A percentile compares a stretch with the other conserved stretches of the same genome.
phyloP scores from a whole-genome alignment of 2,329 filamentous ascomycete genomes.

The Colletotrichum liaoningense region DNA sequence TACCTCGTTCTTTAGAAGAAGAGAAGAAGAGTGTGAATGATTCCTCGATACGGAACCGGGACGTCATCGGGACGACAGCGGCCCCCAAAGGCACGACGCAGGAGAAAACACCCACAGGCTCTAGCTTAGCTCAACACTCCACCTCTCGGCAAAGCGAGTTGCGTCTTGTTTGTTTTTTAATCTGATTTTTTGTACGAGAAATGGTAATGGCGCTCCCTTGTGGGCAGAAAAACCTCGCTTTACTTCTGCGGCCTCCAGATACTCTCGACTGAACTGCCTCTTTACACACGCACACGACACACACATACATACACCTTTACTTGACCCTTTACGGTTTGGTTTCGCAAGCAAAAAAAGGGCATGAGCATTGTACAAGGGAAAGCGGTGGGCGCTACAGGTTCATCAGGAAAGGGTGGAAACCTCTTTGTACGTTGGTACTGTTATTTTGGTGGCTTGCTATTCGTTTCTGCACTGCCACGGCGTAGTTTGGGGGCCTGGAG shows the following conservation, averaged over 20 bases:
- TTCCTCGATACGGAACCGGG: conserved; percentile 28
- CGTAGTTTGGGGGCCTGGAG: conserved; percentile 1
- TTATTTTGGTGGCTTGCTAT: neutral
- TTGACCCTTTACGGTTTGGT: conserved; percentile 14
- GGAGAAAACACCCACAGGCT: conserved; percentile 13
- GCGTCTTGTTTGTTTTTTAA: conserved; percentile 26
- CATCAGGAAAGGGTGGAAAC: neutral
- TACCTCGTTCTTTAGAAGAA: conserved; percentile 31
- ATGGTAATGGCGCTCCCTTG: conserved; percentile 27
- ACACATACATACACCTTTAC: neutral
- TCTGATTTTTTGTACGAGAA: conserved; percentile 10
- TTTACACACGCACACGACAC: neutral
- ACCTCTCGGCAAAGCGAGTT: conserved; percentile 29
- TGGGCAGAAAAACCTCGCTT: conserved; percentile 7
- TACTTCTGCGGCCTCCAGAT: neutral
- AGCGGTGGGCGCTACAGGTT: conserved; percentile 24
- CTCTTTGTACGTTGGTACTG: conserved; percentile 23
- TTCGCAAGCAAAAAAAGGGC: conserved; percentile 30
- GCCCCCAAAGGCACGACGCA: conserved; percentile 20
- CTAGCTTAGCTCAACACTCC: conserved; percentile 18
- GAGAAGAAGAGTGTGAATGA: conserved; percentile 29
- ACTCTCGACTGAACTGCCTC: neutral
- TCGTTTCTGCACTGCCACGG: conserved; percentile 4
- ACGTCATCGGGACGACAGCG: conserved; percentile 13
- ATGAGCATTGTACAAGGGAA: conserved; percentile 20